phyloP scores from a whole-genome alignment of 768 basidiomycete species.

The Guyanaporus albipodus region DNA sequence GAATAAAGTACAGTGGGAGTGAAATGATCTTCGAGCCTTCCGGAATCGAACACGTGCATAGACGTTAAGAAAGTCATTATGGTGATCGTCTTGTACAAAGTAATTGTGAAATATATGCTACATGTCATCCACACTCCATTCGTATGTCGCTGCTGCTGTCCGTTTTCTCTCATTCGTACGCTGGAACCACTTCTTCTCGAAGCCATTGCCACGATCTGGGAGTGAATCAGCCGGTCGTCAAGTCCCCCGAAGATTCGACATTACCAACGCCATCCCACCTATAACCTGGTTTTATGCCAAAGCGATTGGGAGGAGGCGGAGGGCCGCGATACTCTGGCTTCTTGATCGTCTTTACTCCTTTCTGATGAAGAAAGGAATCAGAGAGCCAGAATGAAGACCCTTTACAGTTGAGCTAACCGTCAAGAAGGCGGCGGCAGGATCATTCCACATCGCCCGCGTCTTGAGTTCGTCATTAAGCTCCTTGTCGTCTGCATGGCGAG shows the following conservation, averaged over 20 bases:
- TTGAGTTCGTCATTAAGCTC: constrained; percentile 84
- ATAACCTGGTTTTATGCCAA: constrained; percentile 92
- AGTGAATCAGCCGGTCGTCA: constrained; percentile 3
- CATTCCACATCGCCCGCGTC: constrained; percentile 87
- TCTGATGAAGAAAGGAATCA: constrained; percentile 40
- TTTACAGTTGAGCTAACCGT: constrained; percentile 49
- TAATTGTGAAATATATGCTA: constrained; percentile 33
- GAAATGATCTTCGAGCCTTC: too few relatives aligned
- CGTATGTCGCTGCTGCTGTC: constrained; percentile 65
- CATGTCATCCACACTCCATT: constrained; percentile 94
- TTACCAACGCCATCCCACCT: constrained; percentile 98
- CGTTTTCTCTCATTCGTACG: constrained; percentile 72
- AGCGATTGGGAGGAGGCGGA: constrained; percentile 89
- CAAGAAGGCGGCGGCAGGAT: constrained; percentile 94
- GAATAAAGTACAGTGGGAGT: too few relatives aligned
- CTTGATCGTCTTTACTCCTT: constrained; percentile 73
- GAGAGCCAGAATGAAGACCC: neutral
- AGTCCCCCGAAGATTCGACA: constrained; percentile 19
- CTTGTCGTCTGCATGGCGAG: constrained; percentile 76
- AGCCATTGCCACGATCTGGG: constrained; percentile 86
- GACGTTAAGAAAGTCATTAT: neutral
- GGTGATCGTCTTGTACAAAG: neutral
- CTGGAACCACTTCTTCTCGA: constrained; percentile 92
- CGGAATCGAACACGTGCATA: too few relatives aligned
- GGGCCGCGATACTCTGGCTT: constrained; percentile 87